Base-by-base conservation (phyloP, 1,284 basidiomycete genomes). In the Puccinia novopanici region DNA sequence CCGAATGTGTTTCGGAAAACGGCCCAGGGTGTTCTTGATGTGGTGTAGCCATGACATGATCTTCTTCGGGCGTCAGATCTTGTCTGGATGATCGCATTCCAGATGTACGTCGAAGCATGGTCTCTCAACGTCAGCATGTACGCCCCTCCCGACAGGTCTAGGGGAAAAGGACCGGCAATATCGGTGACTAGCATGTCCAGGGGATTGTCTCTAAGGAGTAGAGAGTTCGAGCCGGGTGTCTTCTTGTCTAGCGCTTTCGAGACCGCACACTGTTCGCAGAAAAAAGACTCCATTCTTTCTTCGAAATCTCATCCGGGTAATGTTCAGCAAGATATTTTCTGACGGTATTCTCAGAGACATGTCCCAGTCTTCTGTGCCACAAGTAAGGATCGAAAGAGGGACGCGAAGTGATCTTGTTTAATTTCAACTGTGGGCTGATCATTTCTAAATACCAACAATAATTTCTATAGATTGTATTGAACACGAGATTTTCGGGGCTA, bases 381-480 rank as follows among this genome's bases (percentile, higher is more conserved):
- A 30, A 10, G 65, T 68, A 68, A 10, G 67, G 30, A 40, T 65
- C 61, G 40, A 65, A 65, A 65, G 61, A 65, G 5, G 61, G 61
- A 2, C n/a, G 5, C 15, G 37, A 9, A 19, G 61, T 19, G 27
- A 65, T n/a, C 40, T 65, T 65, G 5, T 40, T 65, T 40, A 27
- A 65, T 65, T 65, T n/a, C 30, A 65, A 42, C 22, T 30, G 19
- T 6, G 42, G 42, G 6, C 15, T 6, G 6, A 45, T 45, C 42
- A 45, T 45, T 6, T 45, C 15, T 15, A 45, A 15, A 15, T 45
- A 45, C 42, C 42, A 45, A 45, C n/a, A n/a, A n/a, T n/a, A n/a
- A n/a, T n/a, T n/a, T n/a, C n/a, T n/a, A n/a, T n/a, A n/a, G n/a
- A n/a, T 45, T 8, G 42, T 45, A 45, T 45, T 15, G 15, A 45